Evolutionary conservation across 176 grass and related monocot species (phyloP), one percentile per base, ranked within the genome.

Genomic region (Hordeum vulgare): DNA sequence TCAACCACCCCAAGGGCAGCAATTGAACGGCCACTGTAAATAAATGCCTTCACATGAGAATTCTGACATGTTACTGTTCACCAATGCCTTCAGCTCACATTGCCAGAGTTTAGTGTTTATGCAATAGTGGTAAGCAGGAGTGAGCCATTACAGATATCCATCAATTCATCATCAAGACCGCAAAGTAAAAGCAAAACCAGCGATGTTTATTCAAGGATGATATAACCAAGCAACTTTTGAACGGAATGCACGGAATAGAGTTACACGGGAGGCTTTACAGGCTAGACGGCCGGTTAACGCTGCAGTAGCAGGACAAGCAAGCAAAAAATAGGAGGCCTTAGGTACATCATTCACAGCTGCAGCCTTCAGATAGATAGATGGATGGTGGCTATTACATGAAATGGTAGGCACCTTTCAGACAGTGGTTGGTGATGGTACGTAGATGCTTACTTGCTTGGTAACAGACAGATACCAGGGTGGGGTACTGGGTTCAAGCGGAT

Each of bases 41-140:
- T 88, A 34, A 74, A 79, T 88, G 81, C 21, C 41, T n/a, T 74
- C 86, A 67, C 75, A 75, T 44, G 86, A 66, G 84, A 44, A 59
- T 27, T 14, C 27, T 77, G 85, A 69, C 36, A 82, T 29, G 27
- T 69, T 25, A n/a, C 66, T 88, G 66, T 74, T 79, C 2, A 44
- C 24, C 25, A n/a, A 42, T 24, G 47, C 47, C 47, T 18, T 51
- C 15, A 18, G 47, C 17, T 51, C 2, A 3, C 15, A 51, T 51
- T 51, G 56, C 70, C 5, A 33, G 60, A 14, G 39, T 51, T 20
- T 70, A n/a, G 8, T 74, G 42, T 49, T 29, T 26, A 29, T 9
- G 49, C 18, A 47, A 42, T 0, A 45, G 67, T 10, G 26, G 21
- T 10, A 41, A 41, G 77, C 56, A 80, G 17, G 42, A 9, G 2